phyloP scores from a whole-genome alignment of 768 basidiomycete genomes.

The Leccinum barrowsii region DNA sequence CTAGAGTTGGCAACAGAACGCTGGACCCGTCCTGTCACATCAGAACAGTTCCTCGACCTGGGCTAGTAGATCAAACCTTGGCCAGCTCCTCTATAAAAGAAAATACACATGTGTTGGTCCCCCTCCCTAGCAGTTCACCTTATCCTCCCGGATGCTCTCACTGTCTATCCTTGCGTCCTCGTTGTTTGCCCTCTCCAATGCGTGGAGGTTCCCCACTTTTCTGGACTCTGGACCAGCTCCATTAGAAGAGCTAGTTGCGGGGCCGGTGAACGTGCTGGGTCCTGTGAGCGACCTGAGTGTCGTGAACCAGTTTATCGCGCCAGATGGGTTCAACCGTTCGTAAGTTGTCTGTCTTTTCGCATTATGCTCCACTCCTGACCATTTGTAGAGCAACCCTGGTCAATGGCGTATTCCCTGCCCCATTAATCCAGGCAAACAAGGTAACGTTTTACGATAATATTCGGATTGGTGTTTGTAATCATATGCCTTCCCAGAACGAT shows the following conservation, averaged over 20 bases:
- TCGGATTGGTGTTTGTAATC: neutral
- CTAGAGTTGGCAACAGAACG: neutral
- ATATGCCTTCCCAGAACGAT: constrained; percentile 29
- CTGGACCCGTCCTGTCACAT: neutral
- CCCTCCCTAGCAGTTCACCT: too few species aligned
- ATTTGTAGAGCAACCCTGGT: constrained; percentile 38
- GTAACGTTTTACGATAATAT: constrained; percentile 4
- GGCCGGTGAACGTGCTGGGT: constrained; percentile 10
- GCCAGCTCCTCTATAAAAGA: constrained; percentile 8
- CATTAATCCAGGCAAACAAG: constrained; percentile 42
- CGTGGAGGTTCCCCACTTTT: neutral
- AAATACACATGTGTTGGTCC: too few species aligned
- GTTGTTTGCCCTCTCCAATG: constrained; percentile 5
- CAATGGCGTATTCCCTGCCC: constrained; percentile 44
- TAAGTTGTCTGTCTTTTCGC: constrained; percentile 9
- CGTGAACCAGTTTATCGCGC: constrained; percentile 38
- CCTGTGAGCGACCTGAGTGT: constrained; percentile 30
- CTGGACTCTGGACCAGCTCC: neutral
- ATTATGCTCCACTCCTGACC: neutral
- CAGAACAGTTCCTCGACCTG: neutral
- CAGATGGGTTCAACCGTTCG: constrained; percentile 48
- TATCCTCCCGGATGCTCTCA: neutral
- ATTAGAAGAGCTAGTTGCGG: neutral
- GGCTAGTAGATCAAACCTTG: neutral
- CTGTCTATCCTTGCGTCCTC: constrained; percentile 6